Percentiles rank a stretch among this genome's conserved stretches.
These are phyloP conservation scores for Pyrenopolyporus hunteri DNA, from an alignment of 495 filamentous ascomycete genomes.

Conservation along the genomic window DNA sequence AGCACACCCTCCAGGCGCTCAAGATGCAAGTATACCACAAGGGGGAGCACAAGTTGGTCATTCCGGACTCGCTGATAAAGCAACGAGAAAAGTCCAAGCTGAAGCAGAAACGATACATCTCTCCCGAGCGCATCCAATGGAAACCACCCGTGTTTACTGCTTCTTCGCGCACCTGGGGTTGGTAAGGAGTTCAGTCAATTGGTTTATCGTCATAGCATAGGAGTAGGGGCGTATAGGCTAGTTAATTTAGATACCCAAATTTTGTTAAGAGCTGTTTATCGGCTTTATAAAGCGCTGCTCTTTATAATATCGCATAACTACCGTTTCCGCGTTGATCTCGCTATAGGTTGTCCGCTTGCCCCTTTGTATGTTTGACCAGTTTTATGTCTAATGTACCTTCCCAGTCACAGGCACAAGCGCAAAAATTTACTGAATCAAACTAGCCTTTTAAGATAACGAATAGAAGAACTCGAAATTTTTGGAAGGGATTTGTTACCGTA, in stretches of 20 bases:
- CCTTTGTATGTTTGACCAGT: too few relatives aligned
- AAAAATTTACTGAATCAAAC: too few relatives aligned
- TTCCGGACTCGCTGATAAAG: slow-evolving; percentile 71
- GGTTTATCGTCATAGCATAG: not conserved
- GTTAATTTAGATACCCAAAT: slow-evolving; percentile 20
- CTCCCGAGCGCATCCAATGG: slow-evolving; percentile 82
- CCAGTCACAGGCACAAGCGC: too few relatives aligned
- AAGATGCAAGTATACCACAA: slow-evolving; percentile 95
- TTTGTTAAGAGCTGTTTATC: not conserved
- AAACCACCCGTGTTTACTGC: slow-evolving; percentile 95
- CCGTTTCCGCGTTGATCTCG: too few relatives aligned
- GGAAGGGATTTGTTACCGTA: too few relatives aligned
- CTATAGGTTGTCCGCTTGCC: too few relatives aligned
- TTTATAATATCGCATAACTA: too few relatives aligned
- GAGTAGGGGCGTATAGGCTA: not conserved
- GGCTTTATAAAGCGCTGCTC: too few relatives aligned
- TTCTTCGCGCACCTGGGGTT: slow-evolving; percentile 90
- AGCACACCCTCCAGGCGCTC: slow-evolving; percentile 88
- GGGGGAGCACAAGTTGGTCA: slow-evolving; percentile 89
- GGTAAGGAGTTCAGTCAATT: slow-evolving; percentile 60
- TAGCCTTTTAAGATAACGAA: too few relatives aligned
- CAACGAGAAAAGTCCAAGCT: slow-evolving; percentile 77
- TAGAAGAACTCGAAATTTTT: too few relatives aligned
- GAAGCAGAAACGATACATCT: slow-evolving; percentile 73
- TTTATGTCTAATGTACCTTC: too few relatives aligned